Conservation (phyloP, 2,329 filamentous ascomycete species). For the Boeremia exigua region DNA sequence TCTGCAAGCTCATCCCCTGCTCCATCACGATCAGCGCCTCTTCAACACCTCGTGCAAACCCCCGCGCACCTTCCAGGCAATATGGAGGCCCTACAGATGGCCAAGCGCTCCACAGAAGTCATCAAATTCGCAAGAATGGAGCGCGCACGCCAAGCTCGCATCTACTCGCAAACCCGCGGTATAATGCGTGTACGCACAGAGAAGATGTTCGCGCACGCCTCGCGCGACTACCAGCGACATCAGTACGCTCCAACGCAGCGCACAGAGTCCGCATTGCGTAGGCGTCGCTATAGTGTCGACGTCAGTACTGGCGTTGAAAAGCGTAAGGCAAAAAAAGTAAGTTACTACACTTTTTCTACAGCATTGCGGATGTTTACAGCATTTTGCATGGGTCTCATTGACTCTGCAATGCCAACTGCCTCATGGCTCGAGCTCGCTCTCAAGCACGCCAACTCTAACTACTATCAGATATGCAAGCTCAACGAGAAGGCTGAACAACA, state of each 20-base stretch:
- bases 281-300: conserved; percentile 35
- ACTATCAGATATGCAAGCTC: background rate
- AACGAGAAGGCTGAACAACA: background rate
- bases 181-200: conserved; percentile 3
- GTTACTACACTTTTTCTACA: background rate
- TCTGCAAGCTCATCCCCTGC: too few species aligned
- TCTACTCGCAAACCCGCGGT: conserved; percentile 13
- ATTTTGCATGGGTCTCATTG: too few species aligned
- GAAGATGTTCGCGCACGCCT: conserved; percentile 15
- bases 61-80: background rate
- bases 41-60: too few species aligned
- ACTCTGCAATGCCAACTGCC: background rate
- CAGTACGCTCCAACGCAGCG: conserved; percentile 18
- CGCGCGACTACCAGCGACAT: conserved; percentile 23
- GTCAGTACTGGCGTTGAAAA: conserved; percentile 7
- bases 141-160: background rate
- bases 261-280: conserved; percentile 17
- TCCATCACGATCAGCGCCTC: too few species aligned
- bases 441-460: background rate
- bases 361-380: background rate
- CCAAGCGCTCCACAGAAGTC: background rate
- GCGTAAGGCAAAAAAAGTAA: too few species aligned
- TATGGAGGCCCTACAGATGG: background rate
- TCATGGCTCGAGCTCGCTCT: background rate
- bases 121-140: background rate